These are phyloP conservation scores for Rugonectria rugulosa DNA, from an alignment of 2,329 filamentous ascomycete species.

Conservation along the genomic window DNA sequence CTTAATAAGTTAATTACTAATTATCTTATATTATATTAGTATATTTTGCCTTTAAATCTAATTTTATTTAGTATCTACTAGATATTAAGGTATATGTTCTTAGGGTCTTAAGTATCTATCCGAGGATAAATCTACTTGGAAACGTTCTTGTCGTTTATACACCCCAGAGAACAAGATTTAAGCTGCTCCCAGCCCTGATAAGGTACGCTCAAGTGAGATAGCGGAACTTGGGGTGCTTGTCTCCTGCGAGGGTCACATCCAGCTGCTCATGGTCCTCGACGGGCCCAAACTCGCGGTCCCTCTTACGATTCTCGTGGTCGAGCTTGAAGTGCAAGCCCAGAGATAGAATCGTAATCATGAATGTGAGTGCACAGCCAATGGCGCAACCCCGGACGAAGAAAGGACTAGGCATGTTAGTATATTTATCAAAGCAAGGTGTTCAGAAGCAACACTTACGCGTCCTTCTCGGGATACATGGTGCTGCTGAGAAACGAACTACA, in stretches of 20 bases:
- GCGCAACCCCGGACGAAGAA: slow-evolving; percentile 25
- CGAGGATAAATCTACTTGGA: no score
- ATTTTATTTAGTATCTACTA: no score
- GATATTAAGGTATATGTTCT: no score
- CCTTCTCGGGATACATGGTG: slow-evolving; percentile 21
- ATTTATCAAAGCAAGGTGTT: no score
- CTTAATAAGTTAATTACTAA: no score
- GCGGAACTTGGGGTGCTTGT: slow-evolving; percentile 14
- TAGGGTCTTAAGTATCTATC: no score
- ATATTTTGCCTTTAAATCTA: no score
- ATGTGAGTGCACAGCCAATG: slow-evolving; percentile 22
- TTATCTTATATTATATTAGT: no score
- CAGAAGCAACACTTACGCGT: slow-evolving; percentile 29
- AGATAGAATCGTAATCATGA: slow-evolving; percentile 1
- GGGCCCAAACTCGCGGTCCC: neutral
- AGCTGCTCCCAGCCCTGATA: no score
- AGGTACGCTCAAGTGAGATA: slow-evolving; percentile 17
- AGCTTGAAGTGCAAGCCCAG: slow-evolving; percentile 20
- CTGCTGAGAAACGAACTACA: slow-evolving; percentile 30
- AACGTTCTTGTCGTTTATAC: no score
- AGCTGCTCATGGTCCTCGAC: slow-evolving; percentile 3
- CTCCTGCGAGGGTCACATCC: slow-evolving; percentile 3
- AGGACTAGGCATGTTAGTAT: slow-evolving; percentile 6
- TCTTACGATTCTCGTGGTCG: slow-evolving; percentile 10
- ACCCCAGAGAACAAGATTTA: no score